These are phyloP conservation scores for Ogataea wickerhamii DNA, from an alignment of 805 yeast genomes.

Conservation along the genomic window DNA sequence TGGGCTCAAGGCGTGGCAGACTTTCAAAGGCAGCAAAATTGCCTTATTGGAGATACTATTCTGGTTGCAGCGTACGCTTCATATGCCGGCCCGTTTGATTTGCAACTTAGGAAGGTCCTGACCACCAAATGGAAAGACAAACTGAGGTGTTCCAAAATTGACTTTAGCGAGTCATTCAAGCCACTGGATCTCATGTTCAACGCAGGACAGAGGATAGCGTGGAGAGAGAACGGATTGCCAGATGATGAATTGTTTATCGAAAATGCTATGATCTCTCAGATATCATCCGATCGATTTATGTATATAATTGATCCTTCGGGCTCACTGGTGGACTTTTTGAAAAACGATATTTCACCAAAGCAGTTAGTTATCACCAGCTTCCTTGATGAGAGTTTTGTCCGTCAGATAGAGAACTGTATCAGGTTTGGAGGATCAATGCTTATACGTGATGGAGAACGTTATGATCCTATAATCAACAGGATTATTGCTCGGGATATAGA, in stretches of 20 bases:
- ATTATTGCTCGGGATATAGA: constrained; percentile 59
- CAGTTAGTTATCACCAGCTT: constrained; percentile 62
- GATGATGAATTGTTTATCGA: constrained; percentile 60
- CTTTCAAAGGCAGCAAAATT: constrained; percentile 43
- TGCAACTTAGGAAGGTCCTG: constrained; percentile 32
- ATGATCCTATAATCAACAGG: constrained; percentile 69
- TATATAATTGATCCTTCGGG: constrained; percentile 73
- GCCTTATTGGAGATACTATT: constrained; percentile 61
- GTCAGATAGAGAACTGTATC: constrained; percentile 72
- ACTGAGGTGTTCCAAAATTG: constrained; percentile 36
- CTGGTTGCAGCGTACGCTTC: constrained; percentile 58
- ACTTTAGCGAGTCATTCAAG: constrained; percentile 35
- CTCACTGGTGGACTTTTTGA: constrained; percentile 39
- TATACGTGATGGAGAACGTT: constrained; percentile 74
- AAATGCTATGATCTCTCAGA: constrained; percentile 51
- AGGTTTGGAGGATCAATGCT: constrained; percentile 78
- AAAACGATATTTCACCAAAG: constrained; percentile 28
- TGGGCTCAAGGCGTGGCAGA: constrained; percentile 63
- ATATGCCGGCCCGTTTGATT: constrained; percentile 52
- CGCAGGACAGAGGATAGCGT: constrained; percentile 39
- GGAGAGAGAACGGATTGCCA: constrained; percentile 54
- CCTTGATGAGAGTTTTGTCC: constrained; percentile 59
- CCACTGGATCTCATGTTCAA: constrained; percentile 38
- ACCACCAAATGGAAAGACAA: constrained; percentile 23
- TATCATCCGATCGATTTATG: constrained; percentile 38